Percentiles rank a stretch among this genome's conserved stretches.
phyloP scores from a whole-genome alignment of 2,329 filamentous ascomycete genomes.

The Sporothrix humicola region DNA sequence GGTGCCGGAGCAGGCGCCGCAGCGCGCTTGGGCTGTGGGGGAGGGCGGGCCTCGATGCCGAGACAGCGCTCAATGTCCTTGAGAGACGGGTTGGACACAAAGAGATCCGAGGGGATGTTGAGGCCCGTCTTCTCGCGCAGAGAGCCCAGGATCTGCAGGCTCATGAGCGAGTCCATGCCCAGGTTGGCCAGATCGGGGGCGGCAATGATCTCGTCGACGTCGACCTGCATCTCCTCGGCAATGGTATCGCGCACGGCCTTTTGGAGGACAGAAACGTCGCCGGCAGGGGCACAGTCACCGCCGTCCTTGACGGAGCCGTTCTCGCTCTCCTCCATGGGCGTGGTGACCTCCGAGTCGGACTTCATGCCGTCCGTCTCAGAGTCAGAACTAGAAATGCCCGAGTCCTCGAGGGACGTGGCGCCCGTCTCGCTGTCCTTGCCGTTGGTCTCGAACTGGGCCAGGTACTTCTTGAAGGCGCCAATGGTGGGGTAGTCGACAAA shows the following conservation, averaged over 20 bases:
- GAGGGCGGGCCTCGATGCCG: conserved; percentile 55
- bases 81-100: conserved; percentile 66
- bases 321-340: conserved; percentile 59
- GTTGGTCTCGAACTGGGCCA: conserved; percentile 48
- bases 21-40: conserved; percentile 37
- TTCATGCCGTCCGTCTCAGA: conserved; percentile 55
- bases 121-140: conserved; percentile 61
- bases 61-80: conserved; percentile 70
- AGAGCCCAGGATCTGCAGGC: conserved; percentile 60
- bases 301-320: conserved; percentile 53
- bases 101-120: conserved; percentile 63
- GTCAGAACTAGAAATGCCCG: conserved; percentile 49
- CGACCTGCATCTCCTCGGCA: conserved; percentile 74
- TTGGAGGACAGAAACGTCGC: conserved; percentile 51
- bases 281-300: conserved; percentile 47
- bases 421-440: conserved; percentile 39
- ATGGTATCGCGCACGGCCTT: conserved; percentile 68
- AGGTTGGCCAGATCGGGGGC: conserved; percentile 61
- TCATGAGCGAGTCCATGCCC: conserved; percentile 66
- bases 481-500: conserved; percentile 62
- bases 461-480: conserved; percentile 56
- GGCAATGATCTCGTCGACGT: conserved; percentile 65
- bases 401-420: conserved; percentile 40
- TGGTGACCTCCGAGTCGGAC: conserved; percentile 59
- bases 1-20: conserved; percentile 37